These are phyloP conservation scores for Sporothrix pseudoabietina DNA, from an alignment of 2,329 filamentous ascomycete genomes.

Conservation along the genomic window DNA sequence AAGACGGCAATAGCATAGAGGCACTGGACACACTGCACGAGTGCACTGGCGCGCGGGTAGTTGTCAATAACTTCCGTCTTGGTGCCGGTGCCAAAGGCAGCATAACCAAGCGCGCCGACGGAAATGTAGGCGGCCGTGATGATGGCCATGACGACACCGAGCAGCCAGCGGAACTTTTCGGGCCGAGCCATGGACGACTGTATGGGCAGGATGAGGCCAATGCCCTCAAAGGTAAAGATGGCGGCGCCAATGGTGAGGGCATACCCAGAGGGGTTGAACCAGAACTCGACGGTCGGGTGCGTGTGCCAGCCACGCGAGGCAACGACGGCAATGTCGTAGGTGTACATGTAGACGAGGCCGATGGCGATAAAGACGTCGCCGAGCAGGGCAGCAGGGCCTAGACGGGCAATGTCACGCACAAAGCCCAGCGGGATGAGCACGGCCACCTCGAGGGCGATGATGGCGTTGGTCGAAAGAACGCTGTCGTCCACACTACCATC, in stretches of 20 bases:
- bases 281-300: slow-evolving; percentile 60
- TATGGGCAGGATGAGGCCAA: slow-evolving; percentile 74
- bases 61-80: slow-evolving; percentile 76
- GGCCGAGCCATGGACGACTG: slow-evolving; percentile 74
- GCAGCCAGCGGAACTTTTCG: slow-evolving; percentile 65
- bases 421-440: slow-evolving; percentile 67
- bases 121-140: slow-evolving; percentile 74
- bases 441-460: slow-evolving; percentile 68
- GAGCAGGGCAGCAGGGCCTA: slow-evolving; percentile 68
- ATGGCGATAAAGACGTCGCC: slow-evolving; percentile 73
- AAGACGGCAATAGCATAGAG: slow-evolving; percentile 73
- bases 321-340: slow-evolving; percentile 64
- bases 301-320: slow-evolving; percentile 54
- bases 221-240: slow-evolving; percentile 79
- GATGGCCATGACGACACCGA: slow-evolving; percentile 70
- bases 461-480: slow-evolving; percentile 55
- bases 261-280: slow-evolving; percentile 68
- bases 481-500: slow-evolving; percentile 42
- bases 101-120: slow-evolving; percentile 72
- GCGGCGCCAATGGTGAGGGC: slow-evolving; percentile 72
- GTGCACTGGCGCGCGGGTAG: slow-evolving; percentile 67
- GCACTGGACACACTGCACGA: slow-evolving; percentile 77
- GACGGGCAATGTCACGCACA: slow-evolving; percentile 74
- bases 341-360: slow-evolving; percentile 73
- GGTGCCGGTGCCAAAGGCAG: slow-evolving; percentile 68